These are phyloP conservation scores for Mortierella alpina DNA, from an alignment of 192 early-diverging fungal species.

Conservation along the genomic window DNA sequence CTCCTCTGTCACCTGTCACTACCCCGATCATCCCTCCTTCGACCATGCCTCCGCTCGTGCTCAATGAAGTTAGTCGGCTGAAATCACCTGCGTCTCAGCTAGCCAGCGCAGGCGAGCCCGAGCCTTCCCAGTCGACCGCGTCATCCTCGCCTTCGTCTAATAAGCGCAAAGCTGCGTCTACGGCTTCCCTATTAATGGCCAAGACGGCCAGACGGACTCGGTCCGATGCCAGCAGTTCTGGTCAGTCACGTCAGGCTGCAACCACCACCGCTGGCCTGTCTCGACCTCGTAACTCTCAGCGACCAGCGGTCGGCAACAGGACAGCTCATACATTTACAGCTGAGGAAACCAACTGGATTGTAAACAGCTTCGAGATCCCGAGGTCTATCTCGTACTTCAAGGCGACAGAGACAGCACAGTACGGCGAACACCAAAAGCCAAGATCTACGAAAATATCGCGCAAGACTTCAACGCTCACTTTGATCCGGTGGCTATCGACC, in stretches of 20 bases:
- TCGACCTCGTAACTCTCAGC: too few species aligned
- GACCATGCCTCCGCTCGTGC: background rate
- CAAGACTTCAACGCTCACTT: background rate
- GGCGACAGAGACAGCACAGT: background rate
- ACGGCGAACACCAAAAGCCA: background rate
- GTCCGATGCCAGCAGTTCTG: background rate
- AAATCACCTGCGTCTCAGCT: background rate
- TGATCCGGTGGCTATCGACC: background rate
- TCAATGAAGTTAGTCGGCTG: background rate
- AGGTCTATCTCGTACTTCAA: background rate
- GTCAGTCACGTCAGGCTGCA: too few species aligned
- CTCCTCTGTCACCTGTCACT: background rate
- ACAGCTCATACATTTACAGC: background rate
- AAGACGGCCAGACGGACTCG: background rate
- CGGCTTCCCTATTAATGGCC: background rate
- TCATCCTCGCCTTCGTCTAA: background rate
- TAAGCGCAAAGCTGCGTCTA: constrained; percentile 2
- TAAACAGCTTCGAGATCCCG: constrained; percentile 2
- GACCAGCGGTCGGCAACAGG: too few species aligned
- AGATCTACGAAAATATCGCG: background rate
- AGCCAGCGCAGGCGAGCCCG: background rate
- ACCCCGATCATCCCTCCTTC: background rate
- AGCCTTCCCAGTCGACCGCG: background rate
- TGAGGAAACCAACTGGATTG: background rate
- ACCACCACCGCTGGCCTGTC: too few species aligned